These are phyloP conservation scores for Carpinus fangiana DNA, from an alignment of 306 rosid species.

Conservation along the genomic window DNA sequence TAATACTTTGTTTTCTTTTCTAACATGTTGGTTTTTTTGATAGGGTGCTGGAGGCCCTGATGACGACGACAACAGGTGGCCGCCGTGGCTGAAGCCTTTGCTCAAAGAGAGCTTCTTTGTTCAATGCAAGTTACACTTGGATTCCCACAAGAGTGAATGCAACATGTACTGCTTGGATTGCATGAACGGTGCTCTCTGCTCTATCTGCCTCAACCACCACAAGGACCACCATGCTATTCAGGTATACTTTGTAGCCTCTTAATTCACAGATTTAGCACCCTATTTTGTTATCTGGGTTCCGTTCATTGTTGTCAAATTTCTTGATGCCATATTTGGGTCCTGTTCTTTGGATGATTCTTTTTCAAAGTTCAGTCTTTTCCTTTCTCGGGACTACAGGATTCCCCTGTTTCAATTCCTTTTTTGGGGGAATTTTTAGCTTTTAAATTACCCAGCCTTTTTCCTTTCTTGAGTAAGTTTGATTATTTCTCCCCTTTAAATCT, in stretches of 20 bases:
- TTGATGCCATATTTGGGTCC: conserved; percentile 7
- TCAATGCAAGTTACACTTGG: conserved; percentile 88
- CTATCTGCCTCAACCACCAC: conserved; percentile 80
- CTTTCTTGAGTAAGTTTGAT: not conserved
- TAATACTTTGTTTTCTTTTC: not conserved
- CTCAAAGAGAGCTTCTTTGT: conserved; percentile 82
- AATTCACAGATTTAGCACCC: not conserved
- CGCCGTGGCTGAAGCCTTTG: conserved; percentile 97
- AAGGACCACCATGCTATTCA: conserved; percentile 90
- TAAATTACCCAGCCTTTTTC: not conserved
- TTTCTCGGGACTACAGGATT: conserved; percentile 16
- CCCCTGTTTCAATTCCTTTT: conserved; percentile 7
- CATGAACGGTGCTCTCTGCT: conserved; percentile 88
- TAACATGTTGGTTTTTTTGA: conserved; percentile 8
- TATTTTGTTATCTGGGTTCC: conserved; percentile 15
- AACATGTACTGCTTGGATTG: conserved; percentile 98
- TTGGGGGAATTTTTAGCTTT: conserved; percentile 5
- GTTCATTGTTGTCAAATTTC: conserved; percentile 26
- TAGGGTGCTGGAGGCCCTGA: conserved; percentile 96
- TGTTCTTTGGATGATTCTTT: not conserved
- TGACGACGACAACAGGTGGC: conserved; percentile 89
- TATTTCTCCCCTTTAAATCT: not conserved
- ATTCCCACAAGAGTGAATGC: conserved; percentile 95
- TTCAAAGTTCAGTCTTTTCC: conserved; percentile 18
- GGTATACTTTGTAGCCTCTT: conserved; percentile 36